Evolutionary conservation across 768 basidiomycete genomes (phyloP).

Genomic region (Porphyrellus cyaneotinctus): DNA sequence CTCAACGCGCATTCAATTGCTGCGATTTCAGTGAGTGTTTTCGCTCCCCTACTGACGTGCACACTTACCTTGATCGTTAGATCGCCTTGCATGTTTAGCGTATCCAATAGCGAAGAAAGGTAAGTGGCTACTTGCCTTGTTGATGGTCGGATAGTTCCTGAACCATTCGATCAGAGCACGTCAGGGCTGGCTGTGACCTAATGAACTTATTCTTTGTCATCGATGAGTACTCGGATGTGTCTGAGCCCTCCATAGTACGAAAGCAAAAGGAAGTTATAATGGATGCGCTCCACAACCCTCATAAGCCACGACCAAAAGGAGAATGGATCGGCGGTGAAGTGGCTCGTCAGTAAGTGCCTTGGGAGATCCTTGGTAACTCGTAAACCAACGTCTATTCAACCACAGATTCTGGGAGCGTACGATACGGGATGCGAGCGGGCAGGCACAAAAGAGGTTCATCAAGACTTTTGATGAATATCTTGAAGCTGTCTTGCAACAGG

Average conservation of each 20-base stretch:
- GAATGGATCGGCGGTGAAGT: constrained; percentile 12
- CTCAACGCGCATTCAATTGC: constrained; percentile 11
- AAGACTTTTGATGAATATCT: neutral
- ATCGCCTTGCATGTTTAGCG: constrained; percentile 7
- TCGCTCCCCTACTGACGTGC: neutral
- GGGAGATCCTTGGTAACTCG: no score
- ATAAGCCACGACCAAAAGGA: constrained; percentile 9
- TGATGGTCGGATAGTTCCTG: neutral
- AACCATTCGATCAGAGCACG: constrained; percentile 2
- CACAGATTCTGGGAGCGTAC: constrained; percentile 16
- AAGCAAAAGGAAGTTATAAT: constrained; percentile 22
- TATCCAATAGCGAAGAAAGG: constrained; percentile 13
- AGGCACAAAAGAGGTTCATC: constrained; percentile 4
- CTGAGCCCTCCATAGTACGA: constrained; percentile 28
- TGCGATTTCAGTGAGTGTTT: constrained; percentile 7
- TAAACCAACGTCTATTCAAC: neutral
- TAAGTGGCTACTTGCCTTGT: neutral
- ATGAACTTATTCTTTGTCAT: constrained; percentile 53
- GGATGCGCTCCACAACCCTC: constrained; percentile 13
- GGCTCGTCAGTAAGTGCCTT: constrained; percentile 12
- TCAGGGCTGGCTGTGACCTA: constrained; percentile 42
- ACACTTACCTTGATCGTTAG: neutral
- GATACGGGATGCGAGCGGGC: constrained; percentile 3
- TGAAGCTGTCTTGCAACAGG: neutral
- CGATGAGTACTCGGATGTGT: constrained; percentile 47